Evolutionary conservation across 2,329 filamentous ascomycete genomes (phyloP), one percentile per base, ranked within the genome.

Genomic region (Xylaria sp.): DNA sequence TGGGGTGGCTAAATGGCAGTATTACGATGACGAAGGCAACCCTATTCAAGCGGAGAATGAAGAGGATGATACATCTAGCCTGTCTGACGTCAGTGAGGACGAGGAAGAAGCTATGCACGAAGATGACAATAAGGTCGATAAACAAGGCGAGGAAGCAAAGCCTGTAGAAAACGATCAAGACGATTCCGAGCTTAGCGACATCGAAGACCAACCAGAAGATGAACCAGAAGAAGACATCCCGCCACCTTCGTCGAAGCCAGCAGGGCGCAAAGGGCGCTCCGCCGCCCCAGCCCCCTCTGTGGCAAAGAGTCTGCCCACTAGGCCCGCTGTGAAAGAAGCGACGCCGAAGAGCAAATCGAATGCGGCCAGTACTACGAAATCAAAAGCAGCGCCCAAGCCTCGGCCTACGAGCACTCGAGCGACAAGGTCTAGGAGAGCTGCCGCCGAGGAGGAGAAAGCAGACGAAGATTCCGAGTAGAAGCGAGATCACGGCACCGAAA

Each of bases 1-100:
- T 56, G 88, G 88, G 1, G 88, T 89, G 5, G 86, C 87, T 0
- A 81, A 87, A 75, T 90, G 88, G 88, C 82, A 86, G 28, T 89
- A 89, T 57, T 79, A 78, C 15, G 79, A 81, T n/a, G 73, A 80
- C 2, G 76, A 78, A 2, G 81, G 79, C 20, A 80, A 81, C 12
- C 63, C 62, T 23, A 78, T 76, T 18, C 57, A 75, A 41, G 66
- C 72, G 33, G 71, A 74, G 20, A 73, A 76, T 48, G 76, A 76
- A 43, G 70, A 77, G 33, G 72, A 76, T 12, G 70, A 61, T 1
- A 43, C 25, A 8, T 71, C 70, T 8, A 56, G 58, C 23, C 62
- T 71, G 33, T 67, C 70, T 12, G 70, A 71, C 7, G 58, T 70
- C 25, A 64, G 48, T 1, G 69, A 74, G 41, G 71, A 71, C 1